Conservation (phyloP, 2,329 filamentous ascomycete genomes). For the Hortaea werneckii region DNA sequence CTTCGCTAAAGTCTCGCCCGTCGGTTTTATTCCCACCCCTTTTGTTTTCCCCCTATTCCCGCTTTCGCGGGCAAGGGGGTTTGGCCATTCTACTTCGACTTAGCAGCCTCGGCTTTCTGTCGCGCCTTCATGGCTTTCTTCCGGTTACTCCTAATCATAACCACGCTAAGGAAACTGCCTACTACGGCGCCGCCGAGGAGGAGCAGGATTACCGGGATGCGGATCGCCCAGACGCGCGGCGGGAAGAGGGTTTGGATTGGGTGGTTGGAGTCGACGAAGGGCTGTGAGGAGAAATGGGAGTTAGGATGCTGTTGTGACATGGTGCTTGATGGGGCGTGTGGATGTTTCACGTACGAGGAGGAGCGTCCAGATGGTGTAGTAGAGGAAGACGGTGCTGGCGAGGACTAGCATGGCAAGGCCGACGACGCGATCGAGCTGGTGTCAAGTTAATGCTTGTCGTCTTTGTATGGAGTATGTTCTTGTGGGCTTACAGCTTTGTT, state of each 20-base stretch:
- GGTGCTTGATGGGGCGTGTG: background rate
- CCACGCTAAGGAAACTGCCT: constrained; percentile 86
- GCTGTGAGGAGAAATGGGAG: constrained; percentile 42
- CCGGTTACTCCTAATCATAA: constrained; percentile 98
- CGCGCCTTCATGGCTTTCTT: constrained; percentile 96
- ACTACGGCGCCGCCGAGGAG: constrained; percentile 87
- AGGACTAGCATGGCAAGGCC: constrained; percentile 66
- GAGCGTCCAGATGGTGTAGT: constrained; percentile 97
- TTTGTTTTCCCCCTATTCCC: too few relatives aligned
- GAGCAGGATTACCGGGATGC: constrained; percentile 93
- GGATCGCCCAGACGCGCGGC: constrained; percentile 95
- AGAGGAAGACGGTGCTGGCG: constrained; percentile 65
- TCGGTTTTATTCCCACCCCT: too few relatives aligned
- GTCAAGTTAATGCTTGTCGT: constrained; percentile 8
- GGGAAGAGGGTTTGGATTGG: constrained; percentile 91
- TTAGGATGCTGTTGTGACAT: background rate
- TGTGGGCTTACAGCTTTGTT: background rate
- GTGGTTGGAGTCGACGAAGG: constrained; percentile 89
- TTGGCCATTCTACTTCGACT: too few relatives aligned
- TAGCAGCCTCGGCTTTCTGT: constrained; percentile 67
- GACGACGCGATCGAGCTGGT: constrained; percentile 79
- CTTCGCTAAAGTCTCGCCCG: too few relatives aligned
- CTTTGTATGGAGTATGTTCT: background rate
- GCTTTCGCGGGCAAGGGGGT: too few relatives aligned
- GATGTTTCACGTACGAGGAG: constrained; percentile 64